These are phyloP conservation scores for Botrytis deweyae DNA, from an alignment of 2,329 filamentous ascomycete species.

Conservation along the genomic window DNA sequence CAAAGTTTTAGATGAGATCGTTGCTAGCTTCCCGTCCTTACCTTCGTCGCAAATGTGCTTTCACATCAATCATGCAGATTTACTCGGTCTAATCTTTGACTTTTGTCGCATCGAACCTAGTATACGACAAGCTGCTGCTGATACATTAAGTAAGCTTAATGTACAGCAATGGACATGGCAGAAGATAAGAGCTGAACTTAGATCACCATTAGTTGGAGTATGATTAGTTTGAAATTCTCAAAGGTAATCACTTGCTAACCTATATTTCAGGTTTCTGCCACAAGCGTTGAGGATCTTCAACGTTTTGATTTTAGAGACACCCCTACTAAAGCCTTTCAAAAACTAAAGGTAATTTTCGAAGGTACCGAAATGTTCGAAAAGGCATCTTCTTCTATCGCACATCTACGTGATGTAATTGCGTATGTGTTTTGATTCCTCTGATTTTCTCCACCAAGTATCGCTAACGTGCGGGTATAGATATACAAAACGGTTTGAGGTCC, in stretches of 20 bases:
- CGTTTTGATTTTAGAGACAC: conserved; percentile 83
- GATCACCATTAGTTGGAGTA: conserved; percentile 76
- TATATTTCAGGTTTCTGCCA: conserved; percentile 56
- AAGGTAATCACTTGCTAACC: neutral
- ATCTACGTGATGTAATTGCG: conserved; percentile 74
- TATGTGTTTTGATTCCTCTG: neutral
- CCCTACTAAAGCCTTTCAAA: conserved; percentile 56
- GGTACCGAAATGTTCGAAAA: conserved; percentile 69
- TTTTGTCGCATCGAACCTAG: conserved; percentile 75
- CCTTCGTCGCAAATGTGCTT: conserved; percentile 77
- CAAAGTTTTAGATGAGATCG: conserved; percentile 90
- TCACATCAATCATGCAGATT: conserved; percentile 82
- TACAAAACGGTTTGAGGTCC: conserved; percentile 70
- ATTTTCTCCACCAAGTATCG: neutral
- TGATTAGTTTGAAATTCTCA: neutral
- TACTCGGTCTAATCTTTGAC: conserved; percentile 86
- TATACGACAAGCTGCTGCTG: conserved; percentile 71
- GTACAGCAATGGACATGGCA: conserved; percentile 78
- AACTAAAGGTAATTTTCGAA: conserved; percentile 59
- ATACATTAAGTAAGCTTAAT: conserved; percentile 83
- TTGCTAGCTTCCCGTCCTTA: conserved; percentile 75
- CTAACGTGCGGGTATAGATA: conserved; percentile 47
- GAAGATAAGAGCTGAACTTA: conserved; percentile 77
- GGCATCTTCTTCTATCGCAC: conserved; percentile 72
- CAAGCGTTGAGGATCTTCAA: conserved; percentile 84